Conservation (phyloP, 768 basidiomycete genomes). For the Boletellus emodensis region DNA sequence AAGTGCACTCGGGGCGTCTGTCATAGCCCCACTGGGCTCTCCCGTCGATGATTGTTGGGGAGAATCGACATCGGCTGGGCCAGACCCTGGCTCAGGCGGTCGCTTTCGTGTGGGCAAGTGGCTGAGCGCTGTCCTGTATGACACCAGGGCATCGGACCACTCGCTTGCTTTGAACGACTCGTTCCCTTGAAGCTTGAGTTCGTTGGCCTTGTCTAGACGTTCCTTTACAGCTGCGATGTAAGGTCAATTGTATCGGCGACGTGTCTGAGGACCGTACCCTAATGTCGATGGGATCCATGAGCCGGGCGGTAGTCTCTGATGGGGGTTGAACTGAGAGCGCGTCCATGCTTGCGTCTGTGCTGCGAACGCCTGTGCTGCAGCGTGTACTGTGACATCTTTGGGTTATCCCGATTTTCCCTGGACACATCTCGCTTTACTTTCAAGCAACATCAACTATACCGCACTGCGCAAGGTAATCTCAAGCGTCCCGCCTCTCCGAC, state of each 20-base stretch:
- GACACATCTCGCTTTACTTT: too few species aligned
- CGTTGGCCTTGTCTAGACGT: constrained; percentile 48
- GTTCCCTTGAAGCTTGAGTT: constrained; percentile 75
- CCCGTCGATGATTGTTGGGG: constrained; percentile 13
- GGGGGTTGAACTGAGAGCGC: too few species aligned
- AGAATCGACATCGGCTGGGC: constrained; percentile 18
- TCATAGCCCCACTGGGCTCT: neutral
- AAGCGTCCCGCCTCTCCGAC: too few species aligned
- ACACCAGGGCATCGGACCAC: constrained; percentile 67
- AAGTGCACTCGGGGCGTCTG: constrained; percentile 30
- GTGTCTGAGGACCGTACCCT: neutral
- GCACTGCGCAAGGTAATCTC: too few species aligned
- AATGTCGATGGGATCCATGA: neutral
- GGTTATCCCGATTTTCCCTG: too few species aligned
- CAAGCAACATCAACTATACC: too few species aligned
- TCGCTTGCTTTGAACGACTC: constrained; percentile 57
- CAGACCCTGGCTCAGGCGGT: constrained; percentile 15
- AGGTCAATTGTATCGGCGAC: neutral
- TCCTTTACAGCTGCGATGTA: constrained; percentile 32
- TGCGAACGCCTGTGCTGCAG: too few species aligned
- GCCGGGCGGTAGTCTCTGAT: too few species aligned
- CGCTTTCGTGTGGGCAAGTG: constrained; percentile 51
- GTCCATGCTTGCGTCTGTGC: too few species aligned
- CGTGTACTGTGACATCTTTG: too few species aligned
- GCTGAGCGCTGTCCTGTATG: constrained; percentile 68